phyloP scores from a whole-genome alignment of 2,329 filamentous ascomycete species.

The Didymella keratinophila region DNA sequence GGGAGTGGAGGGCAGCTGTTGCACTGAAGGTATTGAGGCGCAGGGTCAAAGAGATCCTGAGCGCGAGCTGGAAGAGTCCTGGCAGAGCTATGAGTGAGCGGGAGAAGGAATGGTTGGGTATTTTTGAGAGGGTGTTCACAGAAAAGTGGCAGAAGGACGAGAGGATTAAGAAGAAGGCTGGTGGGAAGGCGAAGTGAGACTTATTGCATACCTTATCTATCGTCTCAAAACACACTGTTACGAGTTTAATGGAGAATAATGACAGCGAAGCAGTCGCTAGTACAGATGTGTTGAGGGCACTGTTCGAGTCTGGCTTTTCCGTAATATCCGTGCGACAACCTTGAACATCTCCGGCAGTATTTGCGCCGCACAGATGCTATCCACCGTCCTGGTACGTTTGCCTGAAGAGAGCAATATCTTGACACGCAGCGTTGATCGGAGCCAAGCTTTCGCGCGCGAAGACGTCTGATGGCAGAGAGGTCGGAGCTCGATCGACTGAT shows the following conservation, averaged over 20 bases:
- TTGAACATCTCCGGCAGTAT: too few species aligned
- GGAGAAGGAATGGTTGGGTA: slow-evolving; percentile 54
- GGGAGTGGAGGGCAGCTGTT: slow-evolving; percentile 89
- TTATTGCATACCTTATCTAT: neutral
- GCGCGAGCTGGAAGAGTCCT: slow-evolving; percentile 69
- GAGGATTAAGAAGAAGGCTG: slow-evolving; percentile 39
- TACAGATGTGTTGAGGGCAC: neutral
- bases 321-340: too few species aligned
- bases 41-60: slow-evolving; percentile 77
- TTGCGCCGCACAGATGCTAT: too few species aligned
- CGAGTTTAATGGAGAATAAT: neutral
- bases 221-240: neutral
- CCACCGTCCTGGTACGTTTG: too few species aligned
- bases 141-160: slow-evolving; percentile 45
- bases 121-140: slow-evolving; percentile 43
- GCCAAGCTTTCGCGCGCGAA: too few species aligned
- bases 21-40: slow-evolving; percentile 83
- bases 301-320: too few species aligned
- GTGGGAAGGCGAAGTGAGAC: slow-evolving; percentile 39
- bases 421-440: too few species aligned
- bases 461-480: too few species aligned
- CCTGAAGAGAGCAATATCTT: too few species aligned
- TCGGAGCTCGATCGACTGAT: too few species aligned
- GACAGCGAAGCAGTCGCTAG: neutral
- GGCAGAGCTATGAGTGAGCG: slow-evolving; percentile 50